Base-by-base conservation (phyloP, 1,139 yeast species). In the Yamadazyma trypodendri region DNA sequence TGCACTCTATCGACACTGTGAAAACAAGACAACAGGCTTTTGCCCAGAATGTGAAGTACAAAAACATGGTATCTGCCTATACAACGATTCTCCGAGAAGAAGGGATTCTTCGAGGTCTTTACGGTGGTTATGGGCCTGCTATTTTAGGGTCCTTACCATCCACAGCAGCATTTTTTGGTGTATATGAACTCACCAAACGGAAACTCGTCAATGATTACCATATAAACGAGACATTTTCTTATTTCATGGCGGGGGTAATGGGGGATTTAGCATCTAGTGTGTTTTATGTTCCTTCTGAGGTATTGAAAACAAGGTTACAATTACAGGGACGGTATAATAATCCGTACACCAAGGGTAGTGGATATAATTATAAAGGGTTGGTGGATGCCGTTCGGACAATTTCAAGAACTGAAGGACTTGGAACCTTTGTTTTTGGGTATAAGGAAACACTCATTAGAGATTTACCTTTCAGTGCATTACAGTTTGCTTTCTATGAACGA, bases 11-110 rank as follows among this genome's bases (percentile, higher is more conserved):
- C 32, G 98, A 92, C 55, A 92, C 98, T 0, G 96, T 94, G 28
- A 92, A 92, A 60, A 92, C 98, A 2, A 72, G 98, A 49, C 98
- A 92, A 58, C 98, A 92, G 56, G 97, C 96, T 20, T 87, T 95
- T 6, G 83, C 88, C 15, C 68, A 72, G 45, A 77, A 77, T 22
- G 49, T 65, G 6, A 85, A 85, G 59, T 90, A 92, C 60, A 73
- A 68, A 46, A 77, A 74, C 49, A 70, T 87, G 72, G 58, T 72
- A 14, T 74, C 80, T 6, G 96, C 97, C 0, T 87, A 84, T 52
- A 49, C 65, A 28, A 81, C 92, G 0, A 84, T 92, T 17, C 63
- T 84, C 31, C 59, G 71, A 32, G 89, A 90, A 54, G 98, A 92
- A 66, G 98, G 98, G 2, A 52, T 92, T 16, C 63, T 77, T 37